phyloP scores from a whole-genome alignment of 345 rosid species.

The Zanthoxylum bungeanum region DNA sequence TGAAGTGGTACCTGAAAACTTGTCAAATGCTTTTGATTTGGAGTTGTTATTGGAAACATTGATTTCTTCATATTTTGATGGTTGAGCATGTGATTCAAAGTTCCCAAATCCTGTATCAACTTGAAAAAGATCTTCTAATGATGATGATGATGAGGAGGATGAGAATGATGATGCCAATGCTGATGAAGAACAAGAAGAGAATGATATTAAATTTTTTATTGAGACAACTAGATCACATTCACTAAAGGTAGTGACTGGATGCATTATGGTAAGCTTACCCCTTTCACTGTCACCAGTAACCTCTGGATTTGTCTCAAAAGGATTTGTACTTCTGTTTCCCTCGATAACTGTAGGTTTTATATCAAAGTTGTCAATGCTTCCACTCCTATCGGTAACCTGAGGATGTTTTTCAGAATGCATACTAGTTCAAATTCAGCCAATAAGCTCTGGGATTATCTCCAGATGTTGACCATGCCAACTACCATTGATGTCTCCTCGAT shows the following conservation, averaged over 20 bases:
- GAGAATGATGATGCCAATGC: too few relatives aligned
- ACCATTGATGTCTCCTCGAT: background rate
- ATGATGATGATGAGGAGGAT: too few relatives aligned
- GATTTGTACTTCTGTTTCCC: too few relatives aligned
- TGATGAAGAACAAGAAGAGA: conserved; percentile 35
- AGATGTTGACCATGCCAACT: background rate
- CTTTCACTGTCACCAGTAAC: conserved; percentile 1
- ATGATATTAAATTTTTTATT: conserved; percentile 14
- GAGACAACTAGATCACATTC: conserved; percentile 7
- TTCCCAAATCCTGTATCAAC: background rate
- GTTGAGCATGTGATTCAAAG: background rate
- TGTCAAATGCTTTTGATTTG: conserved; percentile 16
- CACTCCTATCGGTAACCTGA: conserved; percentile 8
- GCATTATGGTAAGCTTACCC: conserved; percentile 14
- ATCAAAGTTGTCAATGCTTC: conserved; percentile 8
- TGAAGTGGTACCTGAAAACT: conserved; percentile 13
- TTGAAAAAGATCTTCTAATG: conserved; percentile 33
- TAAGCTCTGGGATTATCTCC: background rate
- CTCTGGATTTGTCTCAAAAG: background rate
- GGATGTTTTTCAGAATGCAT: conserved; percentile 12
- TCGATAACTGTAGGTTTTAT: too few relatives aligned
- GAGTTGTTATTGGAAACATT: conserved; percentile 10
- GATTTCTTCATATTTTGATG: background rate
- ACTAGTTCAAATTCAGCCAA: conserved; percentile 11
- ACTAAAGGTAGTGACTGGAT: conserved; percentile 7